Evolutionary conservation across 805 yeast genomes (phyloP).

Genomic region (Scheffersomyces stipitis): DNA sequence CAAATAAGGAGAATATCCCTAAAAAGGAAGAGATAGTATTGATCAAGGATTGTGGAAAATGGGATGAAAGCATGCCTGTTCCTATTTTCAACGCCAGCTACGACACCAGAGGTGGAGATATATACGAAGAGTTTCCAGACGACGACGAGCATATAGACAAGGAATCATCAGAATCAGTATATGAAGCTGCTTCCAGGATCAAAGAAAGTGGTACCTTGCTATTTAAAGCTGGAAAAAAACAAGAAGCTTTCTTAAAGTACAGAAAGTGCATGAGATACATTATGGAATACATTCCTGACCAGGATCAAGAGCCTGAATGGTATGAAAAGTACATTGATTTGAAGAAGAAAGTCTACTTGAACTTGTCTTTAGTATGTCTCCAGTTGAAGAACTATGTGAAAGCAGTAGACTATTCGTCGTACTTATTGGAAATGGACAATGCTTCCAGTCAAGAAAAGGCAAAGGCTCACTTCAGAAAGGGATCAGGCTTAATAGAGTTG

Average conservation of each 20-base stretch:
- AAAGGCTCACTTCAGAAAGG: conserved; percentile 60
- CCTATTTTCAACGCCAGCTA: conserved; percentile 67
- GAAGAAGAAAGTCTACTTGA: conserved; percentile 55
- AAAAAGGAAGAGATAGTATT: conserved; percentile 40
- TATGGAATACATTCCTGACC: conserved; percentile 71
- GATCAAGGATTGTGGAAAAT: conserved; percentile 61
- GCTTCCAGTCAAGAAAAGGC: conserved; percentile 45
- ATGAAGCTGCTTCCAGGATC: conserved; percentile 50
- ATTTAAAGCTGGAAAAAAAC: conserved; percentile 50
- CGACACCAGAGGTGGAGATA: conserved; percentile 63
- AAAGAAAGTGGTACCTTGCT: conserved; percentile 67
- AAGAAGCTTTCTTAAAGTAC: conserved; percentile 62
- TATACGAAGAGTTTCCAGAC: conserved; percentile 75
- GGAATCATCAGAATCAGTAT: conserved; percentile 55
- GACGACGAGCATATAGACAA: conserved; percentile 62
- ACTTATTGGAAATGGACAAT: conserved; percentile 51
- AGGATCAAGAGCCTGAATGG: conserved; percentile 57
- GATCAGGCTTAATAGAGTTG: conserved; percentile 40
- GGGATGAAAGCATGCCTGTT: conserved; percentile 51
- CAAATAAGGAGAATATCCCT: conserved; percentile 44
- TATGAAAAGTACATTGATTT: conserved; percentile 48
- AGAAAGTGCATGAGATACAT: conserved; percentile 65
- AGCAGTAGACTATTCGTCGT: conserved; percentile 55
- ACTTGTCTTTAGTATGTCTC: conserved; percentile 56
- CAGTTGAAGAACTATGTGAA: conserved; percentile 49